Evolutionary conservation across 768 basidiomycete species (phyloP).

Genomic region (Termitomyces sp.): DNA sequence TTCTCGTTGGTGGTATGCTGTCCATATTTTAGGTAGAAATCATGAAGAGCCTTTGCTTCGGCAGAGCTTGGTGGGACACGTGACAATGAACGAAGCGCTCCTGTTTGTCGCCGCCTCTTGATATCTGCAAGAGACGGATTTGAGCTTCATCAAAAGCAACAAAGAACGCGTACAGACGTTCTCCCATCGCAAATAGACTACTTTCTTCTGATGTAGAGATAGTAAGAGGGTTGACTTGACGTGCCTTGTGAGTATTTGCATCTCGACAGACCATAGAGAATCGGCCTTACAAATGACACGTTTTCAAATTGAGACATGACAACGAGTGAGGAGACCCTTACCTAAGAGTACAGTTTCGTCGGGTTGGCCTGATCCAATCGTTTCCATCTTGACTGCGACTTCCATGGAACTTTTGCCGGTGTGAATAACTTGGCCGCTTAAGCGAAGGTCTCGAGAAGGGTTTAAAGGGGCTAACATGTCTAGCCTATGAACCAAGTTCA

Average conservation of each 20-base stretch:
- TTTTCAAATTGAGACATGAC: not conserved
- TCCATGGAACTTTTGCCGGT: conserved; percentile 78
- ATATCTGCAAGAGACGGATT: conserved; percentile 38
- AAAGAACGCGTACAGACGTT: conserved; percentile 40
- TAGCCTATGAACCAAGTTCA: conserved; percentile 31
- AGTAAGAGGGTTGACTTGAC: conserved; percentile 57
- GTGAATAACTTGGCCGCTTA: conserved; percentile 80
- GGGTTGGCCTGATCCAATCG: conserved; percentile 36
- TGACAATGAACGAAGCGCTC: conserved; percentile 54
- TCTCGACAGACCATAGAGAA: conserved; percentile 89
- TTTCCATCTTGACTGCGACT: conserved; percentile 84
- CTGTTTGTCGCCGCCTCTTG: conserved; percentile 50
- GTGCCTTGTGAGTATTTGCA: conserved; percentile 57
- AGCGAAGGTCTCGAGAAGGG: conserved; percentile 59
- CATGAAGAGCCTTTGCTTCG: conserved; percentile 67
- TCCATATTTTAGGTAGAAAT: conserved; percentile 59
- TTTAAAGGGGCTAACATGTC: conserved; percentile 62
- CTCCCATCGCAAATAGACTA: conserved; percentile 58
- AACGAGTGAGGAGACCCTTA: conserved; percentile 15
- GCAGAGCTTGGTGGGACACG: conserved; percentile 68
- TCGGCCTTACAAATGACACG: conserved; percentile 46
- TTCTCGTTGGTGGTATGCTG: conserved; percentile 27
- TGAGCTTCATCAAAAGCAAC: not conserved
- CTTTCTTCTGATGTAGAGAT: conserved; percentile 60
- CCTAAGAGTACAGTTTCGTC: conserved; percentile 68